Conservation (phyloP, 73 alveolate species). For the Paramecium caudatum region DNA sequence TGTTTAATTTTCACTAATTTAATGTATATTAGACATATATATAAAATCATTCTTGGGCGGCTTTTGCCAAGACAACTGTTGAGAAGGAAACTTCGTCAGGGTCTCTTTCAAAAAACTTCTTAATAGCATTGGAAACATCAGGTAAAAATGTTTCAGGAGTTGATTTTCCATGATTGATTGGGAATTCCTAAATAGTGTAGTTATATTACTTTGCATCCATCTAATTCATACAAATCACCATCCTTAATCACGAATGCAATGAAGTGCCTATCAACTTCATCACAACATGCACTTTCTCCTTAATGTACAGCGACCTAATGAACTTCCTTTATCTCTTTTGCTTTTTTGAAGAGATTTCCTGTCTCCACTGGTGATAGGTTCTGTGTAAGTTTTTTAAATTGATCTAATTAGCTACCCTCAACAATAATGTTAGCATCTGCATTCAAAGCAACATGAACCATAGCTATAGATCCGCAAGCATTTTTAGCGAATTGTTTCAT, state of each 20-base stretch:
- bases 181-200: constrained; percentile 10
- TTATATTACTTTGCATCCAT: constrained; percentile 72
- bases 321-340: constrained; percentile 58
- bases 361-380: constrained; percentile 53
- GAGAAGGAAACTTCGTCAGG: constrained; percentile 73
- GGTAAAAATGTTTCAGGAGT: constrained; percentile 68
- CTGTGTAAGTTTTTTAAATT: constrained; percentile 44
- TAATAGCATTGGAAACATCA: constrained; percentile 72
- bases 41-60: constrained; percentile 62
- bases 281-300: constrained; percentile 74
- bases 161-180: constrained; percentile 77
- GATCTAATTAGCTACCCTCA: constrained; percentile 48
- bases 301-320: constrained; percentile 74
- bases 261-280: constrained; percentile 76
- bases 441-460: constrained; percentile 74
- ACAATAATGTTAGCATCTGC: constrained; percentile 21
- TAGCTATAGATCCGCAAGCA: constrained; percentile 82
- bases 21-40: too few relatives aligned
- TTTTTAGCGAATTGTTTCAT: constrained; percentile 79
- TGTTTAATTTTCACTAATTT: too few relatives aligned
- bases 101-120: constrained; percentile 78
- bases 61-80: constrained; percentile 76
- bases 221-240: constrained; percentile 77
- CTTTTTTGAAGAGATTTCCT: constrained; percentile 63
- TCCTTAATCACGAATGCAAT: constrained; percentile 78